Evolutionary conservation across 345 rosid species (phyloP), one percentile per base, ranked within the genome.

Genomic region (Pistacia atlantica): DNA sequence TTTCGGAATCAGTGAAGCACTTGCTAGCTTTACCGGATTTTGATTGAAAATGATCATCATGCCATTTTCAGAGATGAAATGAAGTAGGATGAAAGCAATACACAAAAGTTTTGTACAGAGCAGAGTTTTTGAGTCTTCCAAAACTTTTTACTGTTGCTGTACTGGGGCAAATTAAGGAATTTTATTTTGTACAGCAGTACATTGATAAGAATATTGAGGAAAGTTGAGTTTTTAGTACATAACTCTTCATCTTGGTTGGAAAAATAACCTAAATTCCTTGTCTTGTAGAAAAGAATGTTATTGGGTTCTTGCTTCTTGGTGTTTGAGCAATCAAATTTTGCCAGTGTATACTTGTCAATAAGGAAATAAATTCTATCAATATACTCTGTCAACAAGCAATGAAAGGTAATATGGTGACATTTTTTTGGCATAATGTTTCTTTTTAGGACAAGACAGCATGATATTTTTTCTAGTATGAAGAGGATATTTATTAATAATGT

Each of bases 171-270:
- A 51, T 60, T 4, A 72, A 73, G 22, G 55, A 60, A 28, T 68
- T 70, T 69, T 75, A 69, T 65, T 56, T 68, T 83, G 78, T 81
- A 78, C 84, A 81, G 87, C 69, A 75, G 17, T 73, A 72, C 63
- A 73, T 68, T 60, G 83, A 57, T 42, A 54, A 22, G 33, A 60
- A 70, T 52, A 52, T 59, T 54, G 58, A 17, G 77, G 49, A 66
- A 52, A 52, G 49, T 71, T 69, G 20, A 78, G 80, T 48, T 59
- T 67, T 4, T 28, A 76, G 75, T 60, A 56, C 72, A 64, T 69
- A 75, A 70, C 38, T 71, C 65, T 7, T 45, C 64, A 54, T 66
- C 46, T 18, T 67, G 65, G 52, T 49, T 22, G 62, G 51, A 37
- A 25, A 61, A 65, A 64, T 54, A 20, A 54, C 54, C 69, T 73